phyloP scores from a whole-genome alignment of 441 rosid genomes.

The Metrosideros polymorpha region DNA sequence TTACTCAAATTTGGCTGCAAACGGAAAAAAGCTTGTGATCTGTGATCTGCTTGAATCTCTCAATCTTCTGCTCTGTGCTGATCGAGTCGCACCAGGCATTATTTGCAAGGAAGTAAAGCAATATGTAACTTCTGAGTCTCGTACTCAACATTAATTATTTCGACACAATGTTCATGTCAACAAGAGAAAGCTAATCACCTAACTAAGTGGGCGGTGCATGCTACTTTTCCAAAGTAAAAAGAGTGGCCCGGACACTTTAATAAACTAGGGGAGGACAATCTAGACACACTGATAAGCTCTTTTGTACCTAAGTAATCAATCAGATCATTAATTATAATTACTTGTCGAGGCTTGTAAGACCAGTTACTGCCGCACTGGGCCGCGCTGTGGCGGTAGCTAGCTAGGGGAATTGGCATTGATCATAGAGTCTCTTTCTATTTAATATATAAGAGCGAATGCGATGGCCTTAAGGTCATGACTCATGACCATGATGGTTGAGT shows the following conservation, averaged over 20 bases:
- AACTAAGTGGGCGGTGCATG: not conserved
- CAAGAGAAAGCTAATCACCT: not conserved
- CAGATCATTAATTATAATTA: not conserved
- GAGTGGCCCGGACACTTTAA: not conserved
- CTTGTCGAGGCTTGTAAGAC: not conserved
- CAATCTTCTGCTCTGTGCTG: not conserved
- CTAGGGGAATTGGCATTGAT: not conserved
- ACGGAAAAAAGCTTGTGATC: not conserved
- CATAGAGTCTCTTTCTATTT: not conserved
- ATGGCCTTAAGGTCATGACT: not conserved
- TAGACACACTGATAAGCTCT: not conserved
- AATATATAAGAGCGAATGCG: not conserved
- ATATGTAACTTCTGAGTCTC: not conserved
- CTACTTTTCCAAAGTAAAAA: not conserved
- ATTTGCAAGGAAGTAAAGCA: not conserved
- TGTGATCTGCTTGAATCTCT: not conserved
- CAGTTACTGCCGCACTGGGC: not conserved
- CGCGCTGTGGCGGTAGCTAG: not conserved
- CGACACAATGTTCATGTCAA: not conserved
- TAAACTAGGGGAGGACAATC: not conserved
- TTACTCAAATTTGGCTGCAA: not conserved
- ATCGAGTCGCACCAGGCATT: not conserved
- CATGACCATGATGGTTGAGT: not conserved
- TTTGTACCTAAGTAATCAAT: not conserved
- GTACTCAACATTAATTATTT: not conserved